A percentile compares a stretch with the other conserved stretches of the same genome.
phyloP scores from a whole-genome alignment of 2,329 filamentous ascomycete species.

The Fusarium praegraminearum region DNA sequence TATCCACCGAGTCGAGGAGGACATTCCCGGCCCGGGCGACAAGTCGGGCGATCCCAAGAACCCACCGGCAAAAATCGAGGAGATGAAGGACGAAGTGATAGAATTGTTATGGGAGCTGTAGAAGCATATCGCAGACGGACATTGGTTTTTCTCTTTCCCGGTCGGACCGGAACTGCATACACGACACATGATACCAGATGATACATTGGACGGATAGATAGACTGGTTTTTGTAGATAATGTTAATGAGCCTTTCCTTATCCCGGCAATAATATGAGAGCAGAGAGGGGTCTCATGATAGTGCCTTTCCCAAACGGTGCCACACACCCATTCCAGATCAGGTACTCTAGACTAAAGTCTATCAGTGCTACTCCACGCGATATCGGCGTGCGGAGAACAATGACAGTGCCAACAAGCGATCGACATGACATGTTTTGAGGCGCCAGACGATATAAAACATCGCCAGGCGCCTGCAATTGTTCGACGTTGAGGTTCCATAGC shows the following conservation, averaged over 20 bases:
- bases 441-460: background rate
- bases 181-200: slow-evolving; percentile 44
- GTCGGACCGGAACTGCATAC: slow-evolving; percentile 32
- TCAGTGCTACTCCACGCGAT: slow-evolving; percentile 29
- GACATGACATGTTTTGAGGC: background rate
- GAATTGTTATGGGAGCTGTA: slow-evolving; percentile 61
- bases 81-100: slow-evolving; percentile 58
- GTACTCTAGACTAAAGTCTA: slow-evolving; percentile 8
- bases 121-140: slow-evolving; percentile 8
- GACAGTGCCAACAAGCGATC: background rate
- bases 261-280: slow-evolving; percentile 19
- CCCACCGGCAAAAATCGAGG: slow-evolving; percentile 28
- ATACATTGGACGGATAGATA: slow-evolving; percentile 35
- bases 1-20: slow-evolving; percentile 58
- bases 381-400: slow-evolving; percentile 37
- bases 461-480: background rate
- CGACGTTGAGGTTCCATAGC: background rate
- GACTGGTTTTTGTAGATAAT: slow-evolving; percentile 39
- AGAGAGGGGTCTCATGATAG: slow-evolving; percentile 14
- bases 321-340: slow-evolving; percentile 7
- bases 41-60: slow-evolving; percentile 37
- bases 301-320: slow-evolving; percentile 15
- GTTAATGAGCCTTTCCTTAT: slow-evolving; percentile 44
- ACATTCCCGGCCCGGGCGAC: slow-evolving; percentile 51
- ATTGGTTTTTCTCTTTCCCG: slow-evolving; percentile 2